These are phyloP conservation scores for Nidularia pulvinata DNA, from an alignment of 768 basidiomycete species.

Conservation along the genomic window DNA sequence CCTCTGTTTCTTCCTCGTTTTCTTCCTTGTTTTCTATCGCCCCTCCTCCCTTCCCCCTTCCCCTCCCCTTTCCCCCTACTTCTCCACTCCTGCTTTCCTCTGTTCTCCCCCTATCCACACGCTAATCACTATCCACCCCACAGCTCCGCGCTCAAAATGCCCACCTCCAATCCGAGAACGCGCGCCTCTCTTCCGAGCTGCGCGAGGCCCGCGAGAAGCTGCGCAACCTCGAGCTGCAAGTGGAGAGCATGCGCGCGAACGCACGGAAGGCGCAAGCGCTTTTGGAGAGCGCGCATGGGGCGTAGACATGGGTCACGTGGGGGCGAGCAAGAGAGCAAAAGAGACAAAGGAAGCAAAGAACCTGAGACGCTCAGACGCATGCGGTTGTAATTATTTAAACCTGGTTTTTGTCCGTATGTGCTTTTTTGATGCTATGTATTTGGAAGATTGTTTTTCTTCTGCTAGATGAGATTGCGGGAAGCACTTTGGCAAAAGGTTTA, in stretches of 20 bases:
- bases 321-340: no score
- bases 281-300: slow-evolving; percentile 20
- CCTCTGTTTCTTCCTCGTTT: not conserved
- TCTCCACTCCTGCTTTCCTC: slow-evolving; percentile 1
- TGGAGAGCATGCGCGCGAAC: slow-evolving; percentile 74
- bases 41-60: not conserved
- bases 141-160: no score
- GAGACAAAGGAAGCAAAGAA: no score
- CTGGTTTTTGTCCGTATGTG: no score
- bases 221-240: slow-evolving; percentile 79
- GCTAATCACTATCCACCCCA: not conserved
- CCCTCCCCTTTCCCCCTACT: not conserved
- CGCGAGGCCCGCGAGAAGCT: slow-evolving; percentile 83
- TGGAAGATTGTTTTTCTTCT: no score
- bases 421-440: no score
- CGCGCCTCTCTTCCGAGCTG: slow-evolving; percentile 60
- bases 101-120: not conserved
- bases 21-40: not conserved
- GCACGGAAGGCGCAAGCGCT: slow-evolving; percentile 74
- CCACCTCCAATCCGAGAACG: slow-evolving; percentile 54
- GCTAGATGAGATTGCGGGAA: no score
- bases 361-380: no score
- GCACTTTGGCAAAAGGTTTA: no score
- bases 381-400: no score
- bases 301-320: not conserved